phyloP scores from a whole-genome alignment of 75 land plant species.

The Cryptomeria japonica region DNA sequence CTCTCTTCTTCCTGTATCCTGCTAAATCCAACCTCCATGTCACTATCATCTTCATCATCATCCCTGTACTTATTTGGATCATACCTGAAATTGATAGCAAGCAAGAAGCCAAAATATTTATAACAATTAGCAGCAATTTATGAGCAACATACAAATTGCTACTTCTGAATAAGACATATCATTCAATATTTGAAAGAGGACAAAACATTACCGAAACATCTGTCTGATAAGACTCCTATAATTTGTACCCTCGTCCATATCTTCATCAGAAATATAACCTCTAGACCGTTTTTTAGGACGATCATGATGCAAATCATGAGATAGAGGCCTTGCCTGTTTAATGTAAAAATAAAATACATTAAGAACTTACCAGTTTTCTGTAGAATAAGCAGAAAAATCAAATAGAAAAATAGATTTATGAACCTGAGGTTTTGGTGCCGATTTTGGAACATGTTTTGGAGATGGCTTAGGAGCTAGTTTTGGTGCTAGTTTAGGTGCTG shows the following conservation, averaged over 20 bases:
- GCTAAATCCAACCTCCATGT: constrained; percentile 42
- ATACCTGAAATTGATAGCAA: constrained; percentile 17
- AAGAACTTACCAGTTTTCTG: not conserved
- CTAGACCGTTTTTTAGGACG: not conserved
- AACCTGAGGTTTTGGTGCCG: constrained; percentile 12
- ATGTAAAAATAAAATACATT: not conserved
- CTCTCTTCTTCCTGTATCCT: constrained; percentile 47
- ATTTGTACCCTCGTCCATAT: constrained; percentile 14
- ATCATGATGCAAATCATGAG: not conserved
- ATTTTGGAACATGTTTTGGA: not conserved
- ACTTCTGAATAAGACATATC: not conserved
- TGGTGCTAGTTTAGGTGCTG: not conserved
- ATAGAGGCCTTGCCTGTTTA: not conserved
- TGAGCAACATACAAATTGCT: not conserved
- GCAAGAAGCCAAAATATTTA: not conserved
- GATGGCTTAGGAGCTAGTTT: not conserved
- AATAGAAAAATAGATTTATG: not conserved
- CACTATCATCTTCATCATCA: constrained; percentile 43
- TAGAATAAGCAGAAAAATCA: not conserved
- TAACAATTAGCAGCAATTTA: not conserved
- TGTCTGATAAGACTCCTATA: constrained; percentile 32
- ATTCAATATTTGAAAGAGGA: not conserved
- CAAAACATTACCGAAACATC: constrained; percentile 31
- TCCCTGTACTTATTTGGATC: constrained; percentile 47
- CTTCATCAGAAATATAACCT: constrained; percentile 15